phyloP scores from a whole-genome alignment of 371 early-diverging fungal species.

The Zancudomyces culisetae region DNA sequence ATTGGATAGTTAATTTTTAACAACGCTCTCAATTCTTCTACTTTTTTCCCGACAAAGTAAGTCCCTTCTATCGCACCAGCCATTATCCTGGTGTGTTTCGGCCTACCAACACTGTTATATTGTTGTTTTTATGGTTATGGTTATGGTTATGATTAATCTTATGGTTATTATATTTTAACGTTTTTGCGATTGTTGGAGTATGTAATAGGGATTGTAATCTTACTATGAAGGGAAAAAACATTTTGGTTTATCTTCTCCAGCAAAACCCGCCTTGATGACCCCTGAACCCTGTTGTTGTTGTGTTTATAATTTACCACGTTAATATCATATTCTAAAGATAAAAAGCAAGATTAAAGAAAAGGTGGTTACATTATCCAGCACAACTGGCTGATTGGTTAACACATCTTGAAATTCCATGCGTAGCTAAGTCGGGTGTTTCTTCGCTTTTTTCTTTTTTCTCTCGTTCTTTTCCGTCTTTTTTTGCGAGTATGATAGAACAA shows the following conservation, averaged over 20 bases:
- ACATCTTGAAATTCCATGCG: conserved; percentile 64
- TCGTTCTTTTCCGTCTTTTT: no score
- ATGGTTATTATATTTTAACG: conserved; percentile 1
- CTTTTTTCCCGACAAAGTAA: conserved; percentile 78
- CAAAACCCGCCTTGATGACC: conserved; percentile 92
- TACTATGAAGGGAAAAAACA: conserved; percentile 79
- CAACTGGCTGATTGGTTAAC: conserved; percentile 77
- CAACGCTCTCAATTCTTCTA: conserved; percentile 83
- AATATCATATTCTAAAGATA: no score
- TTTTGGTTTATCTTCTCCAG: conserved; percentile 88
- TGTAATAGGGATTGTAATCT: conserved; percentile 4
- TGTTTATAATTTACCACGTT: neutral
- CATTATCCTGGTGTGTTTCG: conserved; percentile 87
- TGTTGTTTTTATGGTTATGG: neutral
- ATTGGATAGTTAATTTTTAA: conserved; percentile 83
- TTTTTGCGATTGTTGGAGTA: neutral
- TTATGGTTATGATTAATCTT: no score
- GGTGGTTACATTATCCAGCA: conserved; percentile 44
- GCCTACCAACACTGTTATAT: conserved; percentile 63
- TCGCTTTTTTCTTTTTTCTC: no score
- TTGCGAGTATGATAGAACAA: no score
- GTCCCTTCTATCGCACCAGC: conserved; percentile 93
- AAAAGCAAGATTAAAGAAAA: no score
- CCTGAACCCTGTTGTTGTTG: conserved; percentile 65
- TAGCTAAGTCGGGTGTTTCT: neutral